Conservation (phyloP, 352 stramenopile genomes). For the Globisporangium splendens region DNA sequence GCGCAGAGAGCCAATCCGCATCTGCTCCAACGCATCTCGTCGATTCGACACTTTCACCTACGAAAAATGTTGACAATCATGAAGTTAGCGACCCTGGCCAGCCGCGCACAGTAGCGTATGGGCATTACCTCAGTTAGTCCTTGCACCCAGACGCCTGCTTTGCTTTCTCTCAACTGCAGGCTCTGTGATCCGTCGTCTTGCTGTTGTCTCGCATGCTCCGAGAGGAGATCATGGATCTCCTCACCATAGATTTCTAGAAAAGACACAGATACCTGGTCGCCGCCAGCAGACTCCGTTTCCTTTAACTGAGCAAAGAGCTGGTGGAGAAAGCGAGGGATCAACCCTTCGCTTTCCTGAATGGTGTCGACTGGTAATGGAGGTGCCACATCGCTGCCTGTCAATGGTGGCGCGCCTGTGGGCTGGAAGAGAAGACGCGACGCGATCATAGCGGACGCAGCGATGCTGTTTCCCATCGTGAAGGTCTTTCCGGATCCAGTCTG, state of each 20-base stretch:
- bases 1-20: constrained; percentile 64
- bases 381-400: neutral
- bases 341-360: constrained; percentile 54
- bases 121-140: constrained; percentile 60
- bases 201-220: constrained; percentile 27
- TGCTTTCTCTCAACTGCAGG: constrained; percentile 69
- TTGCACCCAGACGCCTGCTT: constrained; percentile 73
- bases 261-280: constrained; percentile 68
- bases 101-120: too few relatives aligned
- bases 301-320: constrained; percentile 64
- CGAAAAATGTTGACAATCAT: neutral
- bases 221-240: constrained; percentile 95
- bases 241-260: constrained; percentile 98
- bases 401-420: constrained; percentile 8
- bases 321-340: constrained; percentile 84
- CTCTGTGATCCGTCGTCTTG: constrained; percentile 33
- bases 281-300: constrained; percentile 20
- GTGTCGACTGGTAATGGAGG: constrained; percentile 5
- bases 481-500: constrained; percentile 86
- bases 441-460: constrained; percentile 35
- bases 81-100: neutral
- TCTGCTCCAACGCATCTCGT: constrained; percentile 71
- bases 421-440: constrained; percentile 32
- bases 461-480: constrained; percentile 80
- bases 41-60: constrained; percentile 54